Conservation (phyloP, 164 flowering plant genomes). For the Taxillus chinensis region DNA sequence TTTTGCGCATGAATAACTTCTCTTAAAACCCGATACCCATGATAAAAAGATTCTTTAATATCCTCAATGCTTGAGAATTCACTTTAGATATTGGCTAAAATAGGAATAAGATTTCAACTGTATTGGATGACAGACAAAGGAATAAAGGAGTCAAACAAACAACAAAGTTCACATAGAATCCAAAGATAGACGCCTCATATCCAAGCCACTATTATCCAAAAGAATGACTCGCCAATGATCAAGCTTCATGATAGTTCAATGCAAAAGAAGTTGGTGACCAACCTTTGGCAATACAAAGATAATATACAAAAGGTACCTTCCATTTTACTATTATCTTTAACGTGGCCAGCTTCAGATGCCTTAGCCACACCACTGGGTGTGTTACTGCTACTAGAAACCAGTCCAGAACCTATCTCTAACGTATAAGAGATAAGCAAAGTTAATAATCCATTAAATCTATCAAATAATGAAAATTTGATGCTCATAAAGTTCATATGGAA, state of each 20-base stretch:
- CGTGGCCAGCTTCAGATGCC: conserved; percentile 28
- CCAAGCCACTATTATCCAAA: not conserved
- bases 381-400: conserved; percentile 30
- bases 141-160: no score
- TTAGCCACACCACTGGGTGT: conserved; percentile 25
- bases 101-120: no score
- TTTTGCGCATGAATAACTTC: no score
- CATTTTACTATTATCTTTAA: conserved; percentile 39
- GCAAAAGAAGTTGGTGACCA: no score
- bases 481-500: not conserved
- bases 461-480: not conserved
- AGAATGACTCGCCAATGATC: not conserved
- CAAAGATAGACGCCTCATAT: not conserved
- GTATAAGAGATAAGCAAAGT: not conserved
- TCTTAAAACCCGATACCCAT: no score
- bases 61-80: no score
- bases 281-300: not conserved
- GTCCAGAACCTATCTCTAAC: conserved; percentile 26
- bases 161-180: not conserved
- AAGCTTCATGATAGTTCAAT: not conserved
- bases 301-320: conserved; percentile 33
- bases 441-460: not conserved
- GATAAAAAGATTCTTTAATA: no score
- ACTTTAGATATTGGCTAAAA: no score
- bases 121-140: no score